Conservation (phyloP, 202 grass and related monocot species). For the Panicum hallii region DNA sequence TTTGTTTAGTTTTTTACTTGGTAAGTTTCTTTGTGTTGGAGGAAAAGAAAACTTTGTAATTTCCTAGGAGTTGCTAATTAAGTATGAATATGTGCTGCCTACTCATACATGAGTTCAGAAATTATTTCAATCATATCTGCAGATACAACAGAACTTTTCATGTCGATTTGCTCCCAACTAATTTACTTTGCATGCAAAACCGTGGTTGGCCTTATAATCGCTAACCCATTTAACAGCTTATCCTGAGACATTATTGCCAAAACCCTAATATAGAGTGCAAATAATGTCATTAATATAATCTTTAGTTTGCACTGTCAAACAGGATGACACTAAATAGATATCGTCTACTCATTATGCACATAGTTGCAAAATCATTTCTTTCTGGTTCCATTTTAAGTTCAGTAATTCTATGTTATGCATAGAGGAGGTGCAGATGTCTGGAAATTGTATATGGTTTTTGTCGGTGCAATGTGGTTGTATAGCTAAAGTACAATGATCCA, state of each 20-base stretch:
- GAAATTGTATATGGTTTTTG: neutral
- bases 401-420: neutral
- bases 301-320: conserved; percentile 5
- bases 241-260: neutral
- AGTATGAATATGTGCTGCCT: neutral
- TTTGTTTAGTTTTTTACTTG: conserved; percentile 11
- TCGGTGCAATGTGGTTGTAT: neutral
- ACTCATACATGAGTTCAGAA: neutral
- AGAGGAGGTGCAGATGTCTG: neutral
- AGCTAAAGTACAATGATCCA: neutral
- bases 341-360: neutral
- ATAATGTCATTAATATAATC: neutral
- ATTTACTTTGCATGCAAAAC: conserved; percentile 6
- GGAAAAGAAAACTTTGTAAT: neutral
- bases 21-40: neutral
- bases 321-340: conserved; percentile 13
- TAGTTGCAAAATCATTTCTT: conserved; percentile 19
- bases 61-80: neutral
- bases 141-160: neutral
- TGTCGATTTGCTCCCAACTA: neutral
- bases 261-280: conserved; percentile 4
- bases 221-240: neutral
- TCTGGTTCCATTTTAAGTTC: neutral
- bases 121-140: conserved; percentile 14
- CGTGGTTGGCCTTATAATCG: neutral